phyloP scores from a whole-genome alignment of 176 grass and related monocot genomes.

The Ensete ventricosum region DNA sequence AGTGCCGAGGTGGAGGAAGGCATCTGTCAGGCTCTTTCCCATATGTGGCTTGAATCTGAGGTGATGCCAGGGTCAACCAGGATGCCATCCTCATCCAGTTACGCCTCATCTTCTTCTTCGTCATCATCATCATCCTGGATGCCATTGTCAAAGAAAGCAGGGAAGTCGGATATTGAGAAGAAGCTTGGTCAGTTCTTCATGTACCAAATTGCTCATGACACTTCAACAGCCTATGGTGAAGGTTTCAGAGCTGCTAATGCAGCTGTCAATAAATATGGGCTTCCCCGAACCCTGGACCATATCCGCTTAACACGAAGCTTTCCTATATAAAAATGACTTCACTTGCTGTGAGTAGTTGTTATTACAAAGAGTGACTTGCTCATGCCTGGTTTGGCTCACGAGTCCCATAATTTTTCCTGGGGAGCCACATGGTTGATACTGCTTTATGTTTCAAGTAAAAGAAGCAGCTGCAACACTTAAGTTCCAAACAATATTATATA shows the following conservation, averaged over 20 bases:
- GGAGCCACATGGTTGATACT: neutral
- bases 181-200: slow-evolving; percentile 95
- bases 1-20: slow-evolving; percentile 75
- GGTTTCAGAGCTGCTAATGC: slow-evolving; percentile 82
- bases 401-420: neutral
- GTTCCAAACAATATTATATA: too few relatives aligned
- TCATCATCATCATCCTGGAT: slow-evolving; percentile 43
- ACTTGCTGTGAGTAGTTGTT: neutral
- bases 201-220: slow-evolving; percentile 92
- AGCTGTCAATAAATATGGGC: slow-evolving; percentile 73
- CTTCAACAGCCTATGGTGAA: slow-evolving; percentile 71
- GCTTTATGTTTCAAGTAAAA: neutral
- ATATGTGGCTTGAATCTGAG: slow-evolving; percentile 93
- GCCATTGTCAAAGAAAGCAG: slow-evolving; percentile 67
- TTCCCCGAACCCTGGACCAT: slow-evolving; percentile 66
- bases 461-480: too few relatives aligned
- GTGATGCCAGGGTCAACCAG: slow-evolving; percentile 45
- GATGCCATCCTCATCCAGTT: slow-evolving; percentile 38
- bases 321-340: slow-evolving; percentile 27
- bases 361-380: neutral
- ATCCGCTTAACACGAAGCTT: slow-evolving; percentile 53
- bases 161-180: slow-evolving; percentile 81
- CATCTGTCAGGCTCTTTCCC: slow-evolving; percentile 93
- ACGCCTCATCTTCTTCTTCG: slow-evolving; percentile 31
- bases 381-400: neutral